Conservation (phyloP, 805 yeast species). For the Candida insectalens region DNA sequence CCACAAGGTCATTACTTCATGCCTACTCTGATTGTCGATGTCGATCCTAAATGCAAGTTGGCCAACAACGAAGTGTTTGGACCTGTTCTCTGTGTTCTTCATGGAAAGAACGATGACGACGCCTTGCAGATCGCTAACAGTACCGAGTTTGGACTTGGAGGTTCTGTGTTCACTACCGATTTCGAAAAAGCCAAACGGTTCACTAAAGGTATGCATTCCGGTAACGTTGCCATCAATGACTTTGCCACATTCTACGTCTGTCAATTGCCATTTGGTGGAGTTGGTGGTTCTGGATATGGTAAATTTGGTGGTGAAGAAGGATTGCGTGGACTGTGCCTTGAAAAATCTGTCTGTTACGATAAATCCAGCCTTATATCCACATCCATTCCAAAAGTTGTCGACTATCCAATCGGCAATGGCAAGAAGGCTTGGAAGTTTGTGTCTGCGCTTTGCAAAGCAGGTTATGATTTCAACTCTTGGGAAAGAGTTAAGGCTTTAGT, state of each 20-base stretch:
- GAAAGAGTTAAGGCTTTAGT: slow-evolving; percentile 47
- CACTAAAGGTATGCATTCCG: slow-evolving; percentile 59
- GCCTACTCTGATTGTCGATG: slow-evolving; percentile 84
- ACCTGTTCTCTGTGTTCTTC: slow-evolving; percentile 75
- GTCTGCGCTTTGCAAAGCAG: slow-evolving; percentile 68
- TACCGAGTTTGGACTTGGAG: slow-evolving; percentile 85
- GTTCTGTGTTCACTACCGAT: slow-evolving; percentile 74
- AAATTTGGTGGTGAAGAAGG: slow-evolving; percentile 99
- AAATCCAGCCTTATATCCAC: slow-evolving; percentile 70
- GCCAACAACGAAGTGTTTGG: slow-evolving; percentile 93
- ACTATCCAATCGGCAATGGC: slow-evolving; percentile 80
- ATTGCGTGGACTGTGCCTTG: slow-evolving; percentile 75
- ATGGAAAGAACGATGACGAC: slow-evolving; percentile 54
- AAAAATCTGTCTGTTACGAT: slow-evolving; percentile 84
- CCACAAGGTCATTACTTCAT: slow-evolving; percentile 92
- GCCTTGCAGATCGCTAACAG: slow-evolving; percentile 74
- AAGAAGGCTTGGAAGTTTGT: slow-evolving; percentile 87
- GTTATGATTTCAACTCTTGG: slow-evolving; percentile 73
- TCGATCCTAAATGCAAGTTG: slow-evolving; percentile 63
- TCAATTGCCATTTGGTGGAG: slow-evolving; percentile 96
- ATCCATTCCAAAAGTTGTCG: slow-evolving; percentile 78
- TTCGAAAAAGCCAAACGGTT: slow-evolving; percentile 49
- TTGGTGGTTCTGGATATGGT: slow-evolving; percentile 89
- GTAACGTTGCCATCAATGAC: slow-evolving; percentile 95
- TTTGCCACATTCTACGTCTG: slow-evolving; percentile 95